These are phyloP conservation scores for Magnolia kwangsiensis DNA, from an alignment of 164 flowering plant genomes.

Conservation along the genomic window DNA sequence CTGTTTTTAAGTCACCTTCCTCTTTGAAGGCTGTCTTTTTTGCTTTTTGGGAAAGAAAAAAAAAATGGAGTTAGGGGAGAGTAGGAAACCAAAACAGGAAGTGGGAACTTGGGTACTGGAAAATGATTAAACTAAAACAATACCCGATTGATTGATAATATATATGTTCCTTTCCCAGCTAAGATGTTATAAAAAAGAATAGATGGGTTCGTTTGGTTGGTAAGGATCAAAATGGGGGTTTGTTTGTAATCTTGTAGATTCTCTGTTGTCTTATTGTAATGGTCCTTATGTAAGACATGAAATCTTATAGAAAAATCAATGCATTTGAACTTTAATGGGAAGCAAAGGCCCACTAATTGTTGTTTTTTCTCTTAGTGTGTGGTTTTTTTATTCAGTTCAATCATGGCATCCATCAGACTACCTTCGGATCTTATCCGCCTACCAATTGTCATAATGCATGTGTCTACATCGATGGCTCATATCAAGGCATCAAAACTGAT, in stretches of 20 bases:
- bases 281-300: neutral
- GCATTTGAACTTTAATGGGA: neutral
- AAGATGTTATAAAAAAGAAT: neutral
- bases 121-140: neutral
- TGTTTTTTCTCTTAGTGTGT: neutral
- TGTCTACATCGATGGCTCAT: neutral
- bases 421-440: neutral
- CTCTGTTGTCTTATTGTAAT: slow-evolving; percentile 1
- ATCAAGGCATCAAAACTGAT: neutral
- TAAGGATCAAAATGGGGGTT: neutral
- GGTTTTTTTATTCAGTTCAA: neutral
- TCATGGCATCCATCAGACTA: neutral
- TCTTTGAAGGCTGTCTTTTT: neutral
- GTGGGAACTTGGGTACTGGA: neutral
- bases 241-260: neutral
- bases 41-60: neutral
- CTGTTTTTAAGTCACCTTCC: neutral
- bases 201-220: neutral
- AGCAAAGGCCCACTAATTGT: neutral
- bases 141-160: neutral
- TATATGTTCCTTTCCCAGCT: neutral
- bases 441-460: neutral
- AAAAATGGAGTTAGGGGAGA: neutral
- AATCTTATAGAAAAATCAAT: neutral
- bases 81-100: neutral